phyloP scores from a whole-genome alignment of 2,329 filamentous ascomycete genomes.

The Sporothrix curviconia region DNA sequence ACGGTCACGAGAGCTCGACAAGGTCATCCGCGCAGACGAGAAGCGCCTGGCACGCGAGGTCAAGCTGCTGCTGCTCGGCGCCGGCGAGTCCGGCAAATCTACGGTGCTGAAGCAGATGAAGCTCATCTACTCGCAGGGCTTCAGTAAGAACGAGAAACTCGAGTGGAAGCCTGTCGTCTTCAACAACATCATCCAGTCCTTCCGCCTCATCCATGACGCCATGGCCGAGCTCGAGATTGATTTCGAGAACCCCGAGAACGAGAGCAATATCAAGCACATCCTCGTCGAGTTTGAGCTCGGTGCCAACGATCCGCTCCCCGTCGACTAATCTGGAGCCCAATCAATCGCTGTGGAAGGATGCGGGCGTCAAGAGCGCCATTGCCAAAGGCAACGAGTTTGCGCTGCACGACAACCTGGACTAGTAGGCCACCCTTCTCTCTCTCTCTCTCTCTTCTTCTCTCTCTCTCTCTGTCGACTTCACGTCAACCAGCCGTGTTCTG shows the following conservation, averaged over 20 bases:
- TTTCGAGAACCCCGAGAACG: conserved; percentile 72
- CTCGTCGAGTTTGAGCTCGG: conserved; percentile 76
- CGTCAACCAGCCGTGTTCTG: no score
- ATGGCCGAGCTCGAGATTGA: conserved; percentile 79
- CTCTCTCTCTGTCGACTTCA: background rate
- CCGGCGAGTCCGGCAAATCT: conserved; percentile 92
- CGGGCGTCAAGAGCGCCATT: conserved; percentile 79
- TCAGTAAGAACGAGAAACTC: conserved; percentile 80
- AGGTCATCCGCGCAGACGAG: conserved; percentile 76
- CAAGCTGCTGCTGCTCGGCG: conserved; percentile 83
- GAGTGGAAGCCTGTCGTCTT: conserved; percentile 96
- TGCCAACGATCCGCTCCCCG: conserved; percentile 71
- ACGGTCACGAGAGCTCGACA: conserved; percentile 74
- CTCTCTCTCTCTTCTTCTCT: background rate
- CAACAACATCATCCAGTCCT: conserved; percentile 87
- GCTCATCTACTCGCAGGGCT: conserved; percentile 89
- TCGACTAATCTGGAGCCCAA: conserved; percentile 74
- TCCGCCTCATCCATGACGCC: conserved; percentile 81
- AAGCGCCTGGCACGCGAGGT: conserved; percentile 81
- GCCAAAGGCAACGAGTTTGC: conserved; percentile 93
- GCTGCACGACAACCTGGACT: conserved; percentile 88
- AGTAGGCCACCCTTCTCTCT: conserved; percentile 52
- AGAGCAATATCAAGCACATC: conserved; percentile 74
- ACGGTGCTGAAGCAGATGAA: conserved; percentile 99
- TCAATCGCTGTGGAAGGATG: conserved; percentile 76